These are phyloP conservation scores for Lagenidium sp. DNA, from an alignment of 352 stramenopile species.

Conservation along the genomic window DNA sequence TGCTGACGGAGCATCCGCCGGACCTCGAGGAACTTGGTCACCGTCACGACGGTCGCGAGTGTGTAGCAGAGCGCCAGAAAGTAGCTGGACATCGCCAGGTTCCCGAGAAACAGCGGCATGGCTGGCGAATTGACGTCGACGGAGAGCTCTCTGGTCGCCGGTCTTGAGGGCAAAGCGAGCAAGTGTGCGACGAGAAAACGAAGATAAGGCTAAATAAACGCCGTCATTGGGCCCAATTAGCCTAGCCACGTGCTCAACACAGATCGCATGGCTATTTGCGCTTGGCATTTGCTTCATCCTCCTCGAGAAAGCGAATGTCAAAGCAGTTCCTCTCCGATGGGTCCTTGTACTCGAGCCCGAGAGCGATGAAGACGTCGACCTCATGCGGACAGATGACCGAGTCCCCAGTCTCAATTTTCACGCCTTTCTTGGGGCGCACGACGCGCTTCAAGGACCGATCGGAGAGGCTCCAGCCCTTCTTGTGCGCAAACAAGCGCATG, in stretches of 20 bases:
- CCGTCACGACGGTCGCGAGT: slow-evolving; percentile 66
- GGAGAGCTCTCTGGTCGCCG: no score
- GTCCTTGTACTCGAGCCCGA: slow-evolving; percentile 81
- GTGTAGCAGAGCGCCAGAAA: slow-evolving; percentile 86
- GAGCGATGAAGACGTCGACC: slow-evolving; percentile 78
- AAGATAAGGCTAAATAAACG: no score
- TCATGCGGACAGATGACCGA: slow-evolving; percentile 73
- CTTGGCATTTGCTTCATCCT: slow-evolving; percentile 58
- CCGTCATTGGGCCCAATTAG: no score
- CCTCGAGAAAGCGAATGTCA: slow-evolving; percentile 71
- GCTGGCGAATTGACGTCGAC: no score
- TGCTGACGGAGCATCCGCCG: slow-evolving; percentile 58
- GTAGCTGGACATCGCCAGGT: slow-evolving; percentile 83
- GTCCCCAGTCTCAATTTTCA: slow-evolving; percentile 52
- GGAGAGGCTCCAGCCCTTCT: slow-evolving; percentile 71
- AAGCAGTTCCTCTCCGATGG: slow-evolving; percentile 71
- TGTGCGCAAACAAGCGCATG: slow-evolving; percentile 73
- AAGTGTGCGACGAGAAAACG: no score
- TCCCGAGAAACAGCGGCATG: slow-evolving; percentile 84
- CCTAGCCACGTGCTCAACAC: no score
- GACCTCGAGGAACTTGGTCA: slow-evolving; percentile 69
- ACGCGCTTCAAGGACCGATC: slow-evolving; percentile 59
- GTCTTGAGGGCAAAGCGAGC: no score
- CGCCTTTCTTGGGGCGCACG: slow-evolving; percentile 33
- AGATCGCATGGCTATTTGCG: slow-evolving; percentile 2